A percentile compares a stretch with the other conserved stretches of the same genome.
Evolutionary conservation across 371 early-diverging fungal genomes (phyloP).

Genomic region (Apophysomyces variabilis): DNA sequence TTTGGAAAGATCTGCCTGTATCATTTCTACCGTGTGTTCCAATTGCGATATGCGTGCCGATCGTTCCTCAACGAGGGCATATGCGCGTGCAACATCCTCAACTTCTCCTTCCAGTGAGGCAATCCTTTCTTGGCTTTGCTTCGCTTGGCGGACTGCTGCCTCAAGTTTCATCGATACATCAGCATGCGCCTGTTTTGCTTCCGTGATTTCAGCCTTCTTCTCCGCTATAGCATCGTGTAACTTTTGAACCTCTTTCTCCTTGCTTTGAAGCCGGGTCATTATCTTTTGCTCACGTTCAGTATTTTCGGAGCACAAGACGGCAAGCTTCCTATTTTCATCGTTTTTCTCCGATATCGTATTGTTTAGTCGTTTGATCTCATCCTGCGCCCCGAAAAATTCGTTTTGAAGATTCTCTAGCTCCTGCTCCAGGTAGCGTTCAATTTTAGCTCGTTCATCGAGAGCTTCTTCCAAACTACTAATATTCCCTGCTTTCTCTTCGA

Average conservation of each 20-base stretch:
- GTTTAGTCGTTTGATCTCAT: not conserved
- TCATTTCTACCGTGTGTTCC: conserved; percentile 11
- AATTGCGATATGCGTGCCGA: conserved; percentile 6
- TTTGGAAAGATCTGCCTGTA: conserved; percentile 7
- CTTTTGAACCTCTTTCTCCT: conserved; percentile 1
- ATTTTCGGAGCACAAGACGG: not conserved
- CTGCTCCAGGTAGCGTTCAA: not conserved
- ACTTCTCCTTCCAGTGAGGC: not conserved
- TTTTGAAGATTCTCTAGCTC: not conserved
- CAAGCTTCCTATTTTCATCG: not conserved
- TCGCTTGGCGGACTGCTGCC: conserved; percentile 1
- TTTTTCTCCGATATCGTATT: not conserved
- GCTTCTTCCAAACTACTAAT: not conserved
- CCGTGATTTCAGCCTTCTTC: conserved; percentile 2
- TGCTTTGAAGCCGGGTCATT: not conserved
- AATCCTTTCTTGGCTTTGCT: not conserved
- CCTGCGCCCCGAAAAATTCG: not conserved
- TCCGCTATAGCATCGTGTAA: not conserved
- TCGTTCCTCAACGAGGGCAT: conserved; percentile 4
- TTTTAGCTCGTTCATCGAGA: not conserved
- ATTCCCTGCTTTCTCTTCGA: not conserved
- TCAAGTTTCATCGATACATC: conserved; percentile 4
- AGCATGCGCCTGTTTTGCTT: conserved; percentile 1
- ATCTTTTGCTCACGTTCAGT: not conserved
- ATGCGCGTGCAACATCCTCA: not conserved